Evolutionary conservation across 257 asterid species (phyloP).

Genomic region (Solanum bukasovii): DNA sequence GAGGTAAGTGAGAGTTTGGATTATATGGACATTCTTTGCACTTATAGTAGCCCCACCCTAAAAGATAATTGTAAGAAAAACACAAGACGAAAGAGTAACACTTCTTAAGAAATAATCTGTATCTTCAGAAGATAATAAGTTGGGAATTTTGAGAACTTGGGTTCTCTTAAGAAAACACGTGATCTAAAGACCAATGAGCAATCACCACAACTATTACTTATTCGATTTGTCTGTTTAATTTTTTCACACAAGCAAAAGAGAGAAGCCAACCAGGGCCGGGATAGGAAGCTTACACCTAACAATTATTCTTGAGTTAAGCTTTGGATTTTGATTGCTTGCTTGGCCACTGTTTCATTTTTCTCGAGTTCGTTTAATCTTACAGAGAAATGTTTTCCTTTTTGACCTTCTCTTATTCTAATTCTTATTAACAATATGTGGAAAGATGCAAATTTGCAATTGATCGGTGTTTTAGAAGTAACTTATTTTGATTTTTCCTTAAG

Average conservation of each 20-base stretch:
- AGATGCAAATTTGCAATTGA: background rate
- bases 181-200: background rate
- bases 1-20: background rate
- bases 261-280: background rate
- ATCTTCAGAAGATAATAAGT: background rate
- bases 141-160: background rate
- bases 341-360: background rate
- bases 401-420: background rate
- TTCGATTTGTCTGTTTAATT: background rate
- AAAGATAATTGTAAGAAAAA: background rate
- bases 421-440: background rate
- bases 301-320: background rate
- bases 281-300: background rate
- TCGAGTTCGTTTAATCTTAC: background rate
- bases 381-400: background rate
- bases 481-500: background rate
- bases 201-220: background rate
- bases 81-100: background rate
- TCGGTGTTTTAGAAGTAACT: background rate
- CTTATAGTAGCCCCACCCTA: background rate
- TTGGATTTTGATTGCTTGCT: background rate
- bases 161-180: background rate
- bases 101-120: background rate
- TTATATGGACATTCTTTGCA: background rate
- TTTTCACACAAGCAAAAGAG: background rate